These are phyloP conservation scores for Baorangia bicolor DNA, from an alignment of 768 basidiomycete species.

Conservation along the genomic window DNA sequence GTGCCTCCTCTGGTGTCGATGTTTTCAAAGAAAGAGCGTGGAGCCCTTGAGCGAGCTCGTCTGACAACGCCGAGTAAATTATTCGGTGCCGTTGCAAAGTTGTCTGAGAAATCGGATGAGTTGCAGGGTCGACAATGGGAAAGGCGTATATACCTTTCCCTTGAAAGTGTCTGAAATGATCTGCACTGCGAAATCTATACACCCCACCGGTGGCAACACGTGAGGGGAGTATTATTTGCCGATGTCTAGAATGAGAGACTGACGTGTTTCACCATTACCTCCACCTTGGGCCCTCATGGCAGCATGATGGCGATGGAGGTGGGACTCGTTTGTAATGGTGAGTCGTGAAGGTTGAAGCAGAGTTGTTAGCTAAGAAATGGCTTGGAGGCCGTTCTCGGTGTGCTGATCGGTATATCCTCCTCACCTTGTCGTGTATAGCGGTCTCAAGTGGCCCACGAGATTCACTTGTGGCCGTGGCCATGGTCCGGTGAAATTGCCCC, in stretches of 20 bases:
- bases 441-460: slow-evolving; percentile 51
- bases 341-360: slow-evolving; percentile 63
- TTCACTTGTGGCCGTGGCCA: slow-evolving; percentile 29
- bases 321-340: slow-evolving; percentile 76
- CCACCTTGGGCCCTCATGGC: slow-evolving; percentile 73
- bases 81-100: slow-evolving; percentile 82
- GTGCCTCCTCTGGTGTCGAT: slow-evolving; percentile 58
- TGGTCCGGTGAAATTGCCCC: slow-evolving; percentile 22
- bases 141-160: slow-evolving; percentile 56
- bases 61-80: slow-evolving; percentile 68
- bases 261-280: slow-evolving; percentile 80
- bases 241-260: slow-evolving; percentile 33
- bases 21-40: slow-evolving; percentile 79
- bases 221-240: slow-evolving; percentile 18
- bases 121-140: slow-evolving; percentile 3
- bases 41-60: slow-evolving; percentile 68
- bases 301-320: slow-evolving; percentile 81
- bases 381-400: slow-evolving; percentile 22
- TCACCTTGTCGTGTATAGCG: slow-evolving; percentile 62
- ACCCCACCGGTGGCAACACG: slow-evolving; percentile 19
- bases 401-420: slow-evolving; percentile 22
- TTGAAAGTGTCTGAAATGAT: slow-evolving; percentile 71
- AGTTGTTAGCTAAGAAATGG: slow-evolving; percentile 51
- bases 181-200: slow-evolving; percentile 71
- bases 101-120: slow-evolving; percentile 41